Conservation (phyloP, 1,284 basidiomycete genomes). For the Crepidotus sp. region DNA sequence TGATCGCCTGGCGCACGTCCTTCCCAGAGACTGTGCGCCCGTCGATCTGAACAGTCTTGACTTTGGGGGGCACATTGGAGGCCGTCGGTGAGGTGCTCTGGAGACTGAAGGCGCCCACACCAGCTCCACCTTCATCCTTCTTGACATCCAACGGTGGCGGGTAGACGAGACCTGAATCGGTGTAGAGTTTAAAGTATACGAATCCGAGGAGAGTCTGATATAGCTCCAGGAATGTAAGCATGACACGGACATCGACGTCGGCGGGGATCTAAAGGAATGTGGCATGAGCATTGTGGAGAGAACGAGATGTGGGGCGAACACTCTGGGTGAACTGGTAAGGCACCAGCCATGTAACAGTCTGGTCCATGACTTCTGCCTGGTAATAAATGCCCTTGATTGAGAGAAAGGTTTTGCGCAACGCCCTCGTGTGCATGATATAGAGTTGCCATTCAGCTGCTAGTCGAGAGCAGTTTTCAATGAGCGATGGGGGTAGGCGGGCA, state of each 20-base stretch:
- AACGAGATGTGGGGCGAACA: conserved; percentile 37
- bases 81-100: conserved; percentile 40
- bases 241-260: conserved; percentile 97
- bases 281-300: background rate
- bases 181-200: conserved; percentile 95
- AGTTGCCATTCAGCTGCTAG: conserved; percentile 92
- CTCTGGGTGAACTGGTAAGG: conserved; percentile 98
- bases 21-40: conserved; percentile 57
- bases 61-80: conserved; percentile 25
- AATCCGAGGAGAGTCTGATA: conserved; percentile 97
- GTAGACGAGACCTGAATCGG: conserved; percentile 89
- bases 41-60: conserved; percentile 40
- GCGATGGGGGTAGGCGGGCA: conserved; percentile 70
- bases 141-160: conserved; percentile 83
- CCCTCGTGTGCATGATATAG: conserved; percentile 85
- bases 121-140: conserved; percentile 84
- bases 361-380: conserved; percentile 91
- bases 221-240: conserved; percentile 97
- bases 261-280: conserved; percentile 61
- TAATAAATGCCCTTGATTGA: conserved; percentile 99
- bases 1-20: conserved; percentile 69
- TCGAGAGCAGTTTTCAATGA: conserved; percentile 87
- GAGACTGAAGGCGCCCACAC: conserved; percentile 85
- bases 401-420: conserved; percentile 88
- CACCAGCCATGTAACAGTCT: conserved; percentile 93